A percentile compares a stretch with the other conserved stretches of the same genome.
phyloP scores from a whole-genome alignment of 2,329 filamentous ascomycete species.

The Ceratocystis variospora region DNA sequence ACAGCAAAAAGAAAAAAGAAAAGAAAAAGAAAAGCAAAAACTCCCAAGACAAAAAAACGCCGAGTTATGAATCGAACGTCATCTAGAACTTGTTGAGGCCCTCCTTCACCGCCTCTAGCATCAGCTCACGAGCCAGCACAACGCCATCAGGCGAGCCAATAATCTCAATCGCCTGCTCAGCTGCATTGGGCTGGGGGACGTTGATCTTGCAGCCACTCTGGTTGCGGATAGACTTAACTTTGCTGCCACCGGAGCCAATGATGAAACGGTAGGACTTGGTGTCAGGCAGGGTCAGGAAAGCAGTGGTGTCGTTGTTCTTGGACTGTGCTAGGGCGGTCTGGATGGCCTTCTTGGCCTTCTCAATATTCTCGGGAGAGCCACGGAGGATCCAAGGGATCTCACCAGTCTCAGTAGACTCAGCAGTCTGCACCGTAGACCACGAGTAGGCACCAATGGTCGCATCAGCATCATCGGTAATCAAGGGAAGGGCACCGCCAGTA shows the following conservation, averaged over 20 bases:
- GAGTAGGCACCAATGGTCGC: constrained; percentile 54
- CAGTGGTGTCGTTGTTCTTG: constrained; percentile 55
- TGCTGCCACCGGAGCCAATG: constrained; percentile 75
- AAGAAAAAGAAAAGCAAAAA: constrained; percentile 3
- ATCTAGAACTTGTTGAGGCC: constrained; percentile 29
- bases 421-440: constrained; percentile 63
- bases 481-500: constrained; percentile 55
- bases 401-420: constrained; percentile 44
- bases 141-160: constrained; percentile 65
- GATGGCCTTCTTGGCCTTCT: constrained; percentile 66
- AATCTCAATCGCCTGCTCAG: constrained; percentile 78
- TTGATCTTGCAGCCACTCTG: constrained; percentile 89
- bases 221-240: constrained; percentile 85
- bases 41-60: constrained; percentile 1
- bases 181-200: constrained; percentile 67
- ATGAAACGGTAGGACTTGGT: constrained; percentile 80
- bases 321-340: constrained; percentile 60
- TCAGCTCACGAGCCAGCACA: constrained; percentile 76
- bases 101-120: constrained; percentile 66
- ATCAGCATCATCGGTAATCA: constrained; percentile 79
- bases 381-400: constrained; percentile 83
- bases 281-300: constrained; percentile 82
- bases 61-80: background rate
- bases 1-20: background rate
- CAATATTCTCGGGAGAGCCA: constrained; percentile 62